Base-by-base conservation (phyloP, 768 basidiomycete species). In the Ephemerocybe angulata region DNA sequence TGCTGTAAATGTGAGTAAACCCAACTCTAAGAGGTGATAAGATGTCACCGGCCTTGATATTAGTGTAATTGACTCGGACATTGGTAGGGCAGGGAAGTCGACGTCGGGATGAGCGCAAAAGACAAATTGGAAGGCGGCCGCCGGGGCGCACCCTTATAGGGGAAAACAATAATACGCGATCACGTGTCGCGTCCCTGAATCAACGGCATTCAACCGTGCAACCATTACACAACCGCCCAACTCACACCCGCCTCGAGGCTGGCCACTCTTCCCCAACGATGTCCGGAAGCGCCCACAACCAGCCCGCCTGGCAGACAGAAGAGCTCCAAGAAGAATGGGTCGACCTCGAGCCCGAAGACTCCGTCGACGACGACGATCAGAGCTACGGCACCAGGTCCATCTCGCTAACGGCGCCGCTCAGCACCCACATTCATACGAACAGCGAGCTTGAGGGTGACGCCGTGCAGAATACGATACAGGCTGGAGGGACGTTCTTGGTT, bases 291-390 rank as follows among this genome's bases (percentile, higher is more conserved):
- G 59, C 61, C 21, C 56, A 43, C 24, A 55, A 62, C 12, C 31
- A 54, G 40, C 90, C 90, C 21, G 90, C 80, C 47, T 93, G 90
- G 90, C 86, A 90, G 67, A 92, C 91, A 1, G 89, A 90, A 52
- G 93, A 95, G 65, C 82, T 97, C 6, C 86, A 84, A 56, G 93
- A 95, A 61, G 93, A 95, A 75, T 97, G 93, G 93, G 76, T 90
- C 55, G 90, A 93, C 38, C 72, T 79, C 38, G 77, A 78, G 50
- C 64, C 72, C 19, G 75, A 76, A 22, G 72, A 72, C 3, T 71
- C 73, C 47, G 70, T 70, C 43, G 65, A 63, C 41, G 70, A 72
- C 58, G 69, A 71, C 48, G 62, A 67, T 58, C 65, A 51, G 10
- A 51, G 33, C 60, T 72, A 78, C 67, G 73, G 78, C 65, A 78